Percentiles rank a stretch among this genome's conserved stretches.
Evolutionary conservation across 768 basidiomycete species (phyloP).

Genomic region (Phlebiopsis gigantea): DNA sequence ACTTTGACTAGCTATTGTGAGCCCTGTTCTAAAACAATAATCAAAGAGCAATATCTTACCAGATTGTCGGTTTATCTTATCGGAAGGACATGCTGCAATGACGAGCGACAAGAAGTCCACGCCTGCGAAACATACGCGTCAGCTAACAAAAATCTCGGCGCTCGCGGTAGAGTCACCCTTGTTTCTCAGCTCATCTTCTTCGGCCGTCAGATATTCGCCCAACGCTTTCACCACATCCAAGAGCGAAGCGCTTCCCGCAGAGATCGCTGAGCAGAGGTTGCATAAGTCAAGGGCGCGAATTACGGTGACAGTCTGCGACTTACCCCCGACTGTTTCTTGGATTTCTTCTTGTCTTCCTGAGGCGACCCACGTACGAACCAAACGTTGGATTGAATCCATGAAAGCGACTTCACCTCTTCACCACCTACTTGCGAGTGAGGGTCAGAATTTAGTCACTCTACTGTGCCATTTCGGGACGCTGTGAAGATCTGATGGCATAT

Average conservation of each 20-base stretch:
- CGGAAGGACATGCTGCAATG: slow-evolving; percentile 52
- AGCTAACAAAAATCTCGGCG: background rate
- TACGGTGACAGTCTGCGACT: slow-evolving; percentile 25
- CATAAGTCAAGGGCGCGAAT: slow-evolving; percentile 14
- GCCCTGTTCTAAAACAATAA: slow-evolving; percentile 5
- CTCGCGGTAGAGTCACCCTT: slow-evolving; percentile 50
- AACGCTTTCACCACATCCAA: slow-evolving; percentile 81
- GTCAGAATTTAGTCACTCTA: background rate
- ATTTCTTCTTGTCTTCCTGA: slow-evolving; percentile 57
- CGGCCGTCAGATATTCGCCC: slow-evolving; percentile 83
- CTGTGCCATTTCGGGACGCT: slow-evolving; percentile 1
- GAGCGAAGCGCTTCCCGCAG: slow-evolving; percentile 52
- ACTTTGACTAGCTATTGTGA: slow-evolving; percentile 57
- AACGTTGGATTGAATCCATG: slow-evolving; percentile 44
- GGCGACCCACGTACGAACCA: slow-evolving; percentile 70
- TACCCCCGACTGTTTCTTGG: slow-evolving; percentile 54
- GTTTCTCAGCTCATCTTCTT: slow-evolving; percentile 69
- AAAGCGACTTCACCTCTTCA: background rate
- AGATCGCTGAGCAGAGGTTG: slow-evolving; percentile 35
- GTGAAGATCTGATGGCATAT: background rate
- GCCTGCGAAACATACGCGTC: slow-evolving; percentile 41
- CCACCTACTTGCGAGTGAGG: background rate
- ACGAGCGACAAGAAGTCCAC: slow-evolving; percentile 78
- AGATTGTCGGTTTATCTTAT: slow-evolving; percentile 72
- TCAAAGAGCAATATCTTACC: slow-evolving; percentile 45